Evolutionary conservation across 2,329 filamentous ascomycete species (phyloP).

Genomic region (Basipetospora sp.): DNA sequence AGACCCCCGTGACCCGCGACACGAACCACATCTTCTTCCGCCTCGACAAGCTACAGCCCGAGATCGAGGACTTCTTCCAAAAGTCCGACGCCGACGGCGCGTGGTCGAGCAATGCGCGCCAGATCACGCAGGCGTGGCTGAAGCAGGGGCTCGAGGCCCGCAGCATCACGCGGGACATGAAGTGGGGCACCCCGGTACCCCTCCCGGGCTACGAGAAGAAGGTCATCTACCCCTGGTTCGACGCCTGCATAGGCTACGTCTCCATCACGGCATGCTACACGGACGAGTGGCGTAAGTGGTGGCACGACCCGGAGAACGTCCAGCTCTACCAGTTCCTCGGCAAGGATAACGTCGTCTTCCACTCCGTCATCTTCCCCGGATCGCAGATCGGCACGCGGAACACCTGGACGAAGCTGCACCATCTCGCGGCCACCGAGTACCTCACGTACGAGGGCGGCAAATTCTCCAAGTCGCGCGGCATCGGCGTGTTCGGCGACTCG

Average conservation of each 20-base stretch:
- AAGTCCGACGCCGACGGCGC: conserved; percentile 57
- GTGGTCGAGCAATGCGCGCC: conserved; percentile 61
- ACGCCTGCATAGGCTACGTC: conserved; percentile 87
- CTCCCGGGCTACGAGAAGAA: conserved; percentile 41
- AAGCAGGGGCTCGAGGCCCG: conserved; percentile 71
- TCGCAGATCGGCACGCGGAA: conserved; percentile 73
- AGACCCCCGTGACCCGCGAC: conserved; percentile 63
- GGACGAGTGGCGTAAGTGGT: conserved; percentile 82
- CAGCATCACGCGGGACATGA: conserved; percentile 82
- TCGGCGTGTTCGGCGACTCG: conserved; percentile 84
- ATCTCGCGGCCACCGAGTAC: conserved; percentile 75
- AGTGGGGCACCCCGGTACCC: conserved; percentile 61
- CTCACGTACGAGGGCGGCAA: conserved; percentile 81
- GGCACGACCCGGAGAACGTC: conserved; percentile 78
- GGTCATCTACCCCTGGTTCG: conserved; percentile 89
- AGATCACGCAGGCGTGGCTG: conserved; percentile 69
- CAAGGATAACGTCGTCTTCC: conserved; percentile 56
- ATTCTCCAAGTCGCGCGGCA: conserved; percentile 78
- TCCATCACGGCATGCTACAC: conserved; percentile 89
- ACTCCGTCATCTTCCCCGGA: conserved; percentile 66
- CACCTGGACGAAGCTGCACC: conserved; percentile 79
- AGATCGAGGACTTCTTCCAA: conserved; percentile 64
- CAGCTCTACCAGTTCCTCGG: conserved; percentile 90
- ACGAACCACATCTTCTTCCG: conserved; percentile 88
- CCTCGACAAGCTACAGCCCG: conserved; percentile 66